A percentile compares a stretch with the other conserved stretches of the same genome.
These are phyloP conservation scores for Cyberlindnera xishuangbannaensis DNA, from an alignment of 805 yeast genomes.

Conservation along the genomic window DNA sequence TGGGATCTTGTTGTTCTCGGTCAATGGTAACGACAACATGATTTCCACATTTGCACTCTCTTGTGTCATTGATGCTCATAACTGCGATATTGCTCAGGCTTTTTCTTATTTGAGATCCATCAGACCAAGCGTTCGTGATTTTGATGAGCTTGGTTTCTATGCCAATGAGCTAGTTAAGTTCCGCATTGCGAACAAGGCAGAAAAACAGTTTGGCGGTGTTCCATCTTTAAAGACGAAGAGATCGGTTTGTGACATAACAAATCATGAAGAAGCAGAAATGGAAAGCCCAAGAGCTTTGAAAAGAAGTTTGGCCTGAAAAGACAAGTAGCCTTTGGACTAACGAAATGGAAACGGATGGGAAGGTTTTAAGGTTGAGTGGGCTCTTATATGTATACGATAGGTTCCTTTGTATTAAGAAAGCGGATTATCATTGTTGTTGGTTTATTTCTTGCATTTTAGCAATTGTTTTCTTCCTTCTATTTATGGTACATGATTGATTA, in stretches of 20 bases:
- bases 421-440: too few species aligned
- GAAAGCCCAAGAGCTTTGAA: constrained; percentile 22
- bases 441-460: too few species aligned
- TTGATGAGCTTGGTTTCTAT: constrained; percentile 21
- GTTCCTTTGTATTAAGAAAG: not conserved
- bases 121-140: constrained; percentile 22
- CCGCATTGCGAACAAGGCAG: constrained; percentile 16
- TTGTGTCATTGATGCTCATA: constrained; percentile 20
- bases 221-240: constrained; percentile 18
- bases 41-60: constrained; percentile 20
- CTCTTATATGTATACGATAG: not conserved
- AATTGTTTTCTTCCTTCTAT: too few species aligned
- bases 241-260: constrained; percentile 20
- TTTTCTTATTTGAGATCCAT: constrained; percentile 22
- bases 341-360: too few species aligned
- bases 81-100: constrained; percentile 20
- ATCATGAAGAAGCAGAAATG: constrained; percentile 21
- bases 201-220: constrained; percentile 15
- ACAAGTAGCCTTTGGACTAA: too few species aligned
- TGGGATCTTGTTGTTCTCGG: constrained; percentile 23
- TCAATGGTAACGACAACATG: constrained; percentile 26
- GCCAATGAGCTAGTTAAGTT: constrained; percentile 21
- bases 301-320: constrained; percentile 13
- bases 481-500: too few species aligned
- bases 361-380: not conserved